Evolutionary conservation across 192 early-diverging fungal genomes (phyloP).

Genomic region (Rhizophagus clarus): DNA sequence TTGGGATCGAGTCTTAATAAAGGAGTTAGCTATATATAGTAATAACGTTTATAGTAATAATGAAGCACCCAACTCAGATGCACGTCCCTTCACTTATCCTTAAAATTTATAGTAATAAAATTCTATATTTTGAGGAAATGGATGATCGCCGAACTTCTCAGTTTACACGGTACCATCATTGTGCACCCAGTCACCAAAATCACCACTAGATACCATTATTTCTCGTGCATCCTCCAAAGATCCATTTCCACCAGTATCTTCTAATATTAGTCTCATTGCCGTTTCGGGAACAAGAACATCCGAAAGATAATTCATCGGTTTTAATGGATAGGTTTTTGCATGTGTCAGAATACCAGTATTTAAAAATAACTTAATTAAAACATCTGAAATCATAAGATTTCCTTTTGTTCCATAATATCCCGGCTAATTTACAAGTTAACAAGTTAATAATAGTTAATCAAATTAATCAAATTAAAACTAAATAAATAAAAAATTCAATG

Average conservation of each 20-base stretch:
- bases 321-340: background rate
- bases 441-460: no score
- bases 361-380: background rate
- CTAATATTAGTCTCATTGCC: background rate
- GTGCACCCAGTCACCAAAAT: background rate
- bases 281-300: background rate
- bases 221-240: background rate
- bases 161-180: background rate
- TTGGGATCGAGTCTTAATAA: no score
- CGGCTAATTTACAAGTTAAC: no score
- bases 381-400: background rate
- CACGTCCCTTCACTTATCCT: no score
- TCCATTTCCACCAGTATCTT: background rate
- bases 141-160: no score
- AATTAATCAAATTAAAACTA: no score
- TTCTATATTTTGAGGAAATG: no score
- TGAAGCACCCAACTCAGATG: no score
- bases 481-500: no score
- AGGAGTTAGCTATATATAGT: no score
- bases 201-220: background rate
- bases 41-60: no score
- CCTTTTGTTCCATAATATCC: background rate
- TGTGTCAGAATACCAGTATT: background rate
- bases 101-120: no score
- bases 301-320: background rate